These are phyloP conservation scores for Erysimum pusillum DNA, from an alignment of 441 rosid genomes.

Conservation along the genomic window DNA sequence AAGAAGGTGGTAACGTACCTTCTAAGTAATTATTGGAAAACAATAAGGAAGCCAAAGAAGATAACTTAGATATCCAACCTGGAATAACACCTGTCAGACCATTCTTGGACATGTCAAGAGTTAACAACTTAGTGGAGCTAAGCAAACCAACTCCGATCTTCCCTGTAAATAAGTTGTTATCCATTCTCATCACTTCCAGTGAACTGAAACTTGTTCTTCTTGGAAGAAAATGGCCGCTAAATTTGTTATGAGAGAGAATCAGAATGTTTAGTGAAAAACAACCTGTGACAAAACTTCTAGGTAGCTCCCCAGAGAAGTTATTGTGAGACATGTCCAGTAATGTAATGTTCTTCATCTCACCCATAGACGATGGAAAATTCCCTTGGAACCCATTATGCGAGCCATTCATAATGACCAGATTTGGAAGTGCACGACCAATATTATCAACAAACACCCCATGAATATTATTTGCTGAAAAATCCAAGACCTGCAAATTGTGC, in stretches of 20 bases:
- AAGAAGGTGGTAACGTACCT: slow-evolving; percentile 12
- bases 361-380: slow-evolving; percentile 25
- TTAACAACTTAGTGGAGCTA: background rate
- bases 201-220: slow-evolving; percentile 20
- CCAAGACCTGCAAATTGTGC: background rate
- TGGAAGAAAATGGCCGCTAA: slow-evolving; percentile 4
- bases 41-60: background rate
- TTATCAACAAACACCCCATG: background rate
- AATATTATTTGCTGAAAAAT: background rate
- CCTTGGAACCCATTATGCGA: slow-evolving; percentile 20
- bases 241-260: slow-evolving; percentile 36
- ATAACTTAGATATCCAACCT: background rate
- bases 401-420: background rate
- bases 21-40: slow-evolving; percentile 21
- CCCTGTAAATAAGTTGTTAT: slow-evolving; percentile 40
- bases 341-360: slow-evolving; percentile 8
- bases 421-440: background rate
- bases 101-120: slow-evolving; percentile 41
- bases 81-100: background rate
- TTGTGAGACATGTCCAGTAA: slow-evolving; percentile 33
- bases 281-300: background rate
- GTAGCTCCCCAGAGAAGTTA: slow-evolving; percentile 34
- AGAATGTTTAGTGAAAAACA: slow-evolving; percentile 2
- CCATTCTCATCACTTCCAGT: background rate
- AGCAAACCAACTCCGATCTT: slow-evolving; percentile 13